phyloP scores from a whole-genome alignment of 2,329 filamentous ascomycete species.

The Gnomoniopsis sp. region DNA sequence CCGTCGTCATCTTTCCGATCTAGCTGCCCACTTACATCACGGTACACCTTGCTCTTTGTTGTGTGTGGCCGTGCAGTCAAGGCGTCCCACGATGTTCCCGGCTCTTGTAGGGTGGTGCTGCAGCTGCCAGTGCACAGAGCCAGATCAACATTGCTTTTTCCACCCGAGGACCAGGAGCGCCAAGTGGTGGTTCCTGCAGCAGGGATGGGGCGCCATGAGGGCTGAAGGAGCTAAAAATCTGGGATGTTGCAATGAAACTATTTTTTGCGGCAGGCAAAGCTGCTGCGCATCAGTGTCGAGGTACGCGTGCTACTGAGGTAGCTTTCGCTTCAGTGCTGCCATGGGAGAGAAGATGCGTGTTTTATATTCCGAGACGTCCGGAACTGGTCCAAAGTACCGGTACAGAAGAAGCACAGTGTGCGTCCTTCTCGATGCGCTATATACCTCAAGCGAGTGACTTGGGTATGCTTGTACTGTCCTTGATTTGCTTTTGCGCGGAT shows the following conservation, averaged over 20 bases:
- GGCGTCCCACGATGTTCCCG: background rate
- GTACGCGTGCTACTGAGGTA: background rate
- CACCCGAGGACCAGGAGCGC: background rate
- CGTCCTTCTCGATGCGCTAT: background rate
- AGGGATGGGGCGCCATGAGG: background rate
- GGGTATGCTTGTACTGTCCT: no score
- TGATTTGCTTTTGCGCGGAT: background rate
- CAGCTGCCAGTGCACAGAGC: background rate
- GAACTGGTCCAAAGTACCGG: background rate
- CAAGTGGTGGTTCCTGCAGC: background rate
- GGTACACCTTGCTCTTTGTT: background rate
- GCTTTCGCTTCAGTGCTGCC: no score
- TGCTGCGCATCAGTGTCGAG: background rate
- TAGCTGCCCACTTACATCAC: no score
- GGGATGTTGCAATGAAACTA: background rate
- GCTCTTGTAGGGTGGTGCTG: background rate
- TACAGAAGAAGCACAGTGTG: background rate
- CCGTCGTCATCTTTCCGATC: no score
- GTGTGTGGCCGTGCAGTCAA: no score
- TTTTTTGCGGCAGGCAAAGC: background rate
- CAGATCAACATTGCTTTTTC: background rate
- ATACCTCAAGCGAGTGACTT: no score
- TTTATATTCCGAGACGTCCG: no score
- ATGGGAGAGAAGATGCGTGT: no score
- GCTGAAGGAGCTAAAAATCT: background rate